These are phyloP conservation scores for Cladorrhinum sp. DNA, from an alignment of 2,329 filamentous ascomycete genomes.

Conservation along the genomic window DNA sequence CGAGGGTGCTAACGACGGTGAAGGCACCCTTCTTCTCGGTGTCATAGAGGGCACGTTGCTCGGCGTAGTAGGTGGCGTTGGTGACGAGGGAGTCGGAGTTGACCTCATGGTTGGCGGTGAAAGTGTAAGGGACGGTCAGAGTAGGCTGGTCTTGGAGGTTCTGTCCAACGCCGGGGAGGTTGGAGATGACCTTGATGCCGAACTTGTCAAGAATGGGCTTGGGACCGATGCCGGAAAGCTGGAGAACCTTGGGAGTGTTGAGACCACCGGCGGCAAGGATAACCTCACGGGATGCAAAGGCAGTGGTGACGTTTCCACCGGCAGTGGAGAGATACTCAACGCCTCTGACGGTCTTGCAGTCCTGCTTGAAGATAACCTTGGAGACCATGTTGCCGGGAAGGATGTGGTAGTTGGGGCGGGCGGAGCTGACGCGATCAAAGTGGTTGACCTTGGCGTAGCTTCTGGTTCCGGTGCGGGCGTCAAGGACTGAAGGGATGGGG, in stretches of 20 bases:
- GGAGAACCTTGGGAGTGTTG: conserved; percentile 44
- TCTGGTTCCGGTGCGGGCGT: conserved; percentile 32
- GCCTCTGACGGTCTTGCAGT: conserved; percentile 46
- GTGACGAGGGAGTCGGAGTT: conserved; percentile 31
- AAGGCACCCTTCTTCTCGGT: conserved; percentile 32
- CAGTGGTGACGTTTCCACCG: conserved; percentile 1
- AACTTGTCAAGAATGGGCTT: conserved; percentile 35
- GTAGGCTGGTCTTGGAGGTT: conserved; percentile 43
- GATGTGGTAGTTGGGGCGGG: conserved; percentile 57
- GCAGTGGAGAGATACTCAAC: conserved; percentile 54
- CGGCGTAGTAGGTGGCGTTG: conserved; percentile 35
- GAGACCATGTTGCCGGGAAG: conserved; percentile 43
- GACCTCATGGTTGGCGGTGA: conserved; percentile 28
- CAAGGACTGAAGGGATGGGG: conserved; percentile 31
- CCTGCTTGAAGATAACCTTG: conserved; percentile 52
- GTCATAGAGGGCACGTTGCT: conserved; percentile 33
- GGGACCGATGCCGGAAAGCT: conserved; percentile 48
- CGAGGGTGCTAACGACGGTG: conserved; percentile 29
- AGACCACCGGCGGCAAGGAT: conserved; percentile 41
- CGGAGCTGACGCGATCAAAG: conserved; percentile 30
- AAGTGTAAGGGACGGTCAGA: conserved; percentile 21
- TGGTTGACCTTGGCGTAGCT: conserved; percentile 31
- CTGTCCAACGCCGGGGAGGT: conserved; percentile 48
- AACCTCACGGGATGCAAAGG: conserved; percentile 35
- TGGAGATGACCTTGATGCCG: conserved; percentile 39